A percentile compares a stretch with the other conserved stretches of the same genome.
Conservation (phyloP, 768 basidiomycete species). For the Suillus luteus region DNA sequence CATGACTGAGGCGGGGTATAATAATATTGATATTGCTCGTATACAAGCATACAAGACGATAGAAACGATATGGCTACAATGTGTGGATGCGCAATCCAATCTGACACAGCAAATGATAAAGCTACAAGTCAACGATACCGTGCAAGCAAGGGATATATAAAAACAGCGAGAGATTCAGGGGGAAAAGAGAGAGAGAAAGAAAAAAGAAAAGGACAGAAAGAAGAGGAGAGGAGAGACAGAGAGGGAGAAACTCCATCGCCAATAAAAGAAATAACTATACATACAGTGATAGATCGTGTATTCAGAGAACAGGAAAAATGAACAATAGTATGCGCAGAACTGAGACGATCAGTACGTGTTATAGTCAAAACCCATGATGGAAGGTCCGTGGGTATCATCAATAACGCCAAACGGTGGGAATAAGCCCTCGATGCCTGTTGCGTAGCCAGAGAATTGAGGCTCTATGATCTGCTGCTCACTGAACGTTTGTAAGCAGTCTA, state of each 20-base stretch:
- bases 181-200: too few species aligned
- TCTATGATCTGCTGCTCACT: neutral
- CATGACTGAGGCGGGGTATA: neutral
- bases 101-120: constrained; percentile 2
- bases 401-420: constrained; percentile 3
- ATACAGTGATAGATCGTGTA: constrained; percentile 7
- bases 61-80: constrained; percentile 4
- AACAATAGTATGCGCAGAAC: too few species aligned
- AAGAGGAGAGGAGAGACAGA: too few species aligned
- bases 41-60: neutral
- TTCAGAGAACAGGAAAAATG: neutral
- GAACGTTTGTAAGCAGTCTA: too few species aligned
- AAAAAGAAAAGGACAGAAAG: too few species aligned
- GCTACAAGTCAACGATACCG: constrained; percentile 9
- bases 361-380: constrained; percentile 10
- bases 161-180: constrained; percentile 4
- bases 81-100: neutral
- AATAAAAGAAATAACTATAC: constrained; percentile 12
- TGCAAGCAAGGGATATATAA: constrained; percentile 3
- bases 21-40: constrained; percentile 6
- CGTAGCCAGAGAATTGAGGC: constrained; percentile 8
- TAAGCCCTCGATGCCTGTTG: constrained; percentile 10
- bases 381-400: constrained; percentile 6
- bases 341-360: neutral
- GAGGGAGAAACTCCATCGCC: neutral